Percentiles rank a stretch among this genome's conserved stretches.
These are phyloP conservation scores for Asterochloris sp. DNA, from an alignment of 139 green algal genomes.

Conservation along the genomic window DNA sequence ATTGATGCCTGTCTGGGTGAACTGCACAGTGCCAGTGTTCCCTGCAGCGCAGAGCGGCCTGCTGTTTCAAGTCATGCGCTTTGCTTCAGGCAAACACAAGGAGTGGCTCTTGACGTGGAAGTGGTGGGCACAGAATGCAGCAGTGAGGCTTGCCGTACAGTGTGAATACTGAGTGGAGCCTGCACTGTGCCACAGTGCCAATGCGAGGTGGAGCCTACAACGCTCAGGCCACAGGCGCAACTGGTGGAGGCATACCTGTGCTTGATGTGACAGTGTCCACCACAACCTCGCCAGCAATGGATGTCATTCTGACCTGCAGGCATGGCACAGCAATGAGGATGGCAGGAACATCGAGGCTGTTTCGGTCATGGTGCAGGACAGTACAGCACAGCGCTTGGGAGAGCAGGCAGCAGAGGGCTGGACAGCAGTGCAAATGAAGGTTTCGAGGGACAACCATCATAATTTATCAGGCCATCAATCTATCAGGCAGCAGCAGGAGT, in stretches of 20 bases:
- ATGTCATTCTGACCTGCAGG: constrained; percentile 6
- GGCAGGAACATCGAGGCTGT: no score
- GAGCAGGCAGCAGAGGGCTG: no score
- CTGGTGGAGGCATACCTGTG: not conserved
- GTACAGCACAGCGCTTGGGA: no score
- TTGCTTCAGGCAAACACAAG: not conserved
- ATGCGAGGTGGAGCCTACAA: not conserved
- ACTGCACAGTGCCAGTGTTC: constrained; percentile 2
- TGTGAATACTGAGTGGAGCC: not conserved
- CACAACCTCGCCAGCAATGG: constrained; percentile 3
- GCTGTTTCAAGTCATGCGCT: not conserved
- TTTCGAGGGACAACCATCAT: no score
- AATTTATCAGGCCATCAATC: no score
- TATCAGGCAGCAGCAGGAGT: no score
- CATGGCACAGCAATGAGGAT: no score
- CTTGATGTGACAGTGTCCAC: not conserved
- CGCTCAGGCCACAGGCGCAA: not conserved
- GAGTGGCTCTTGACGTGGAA: not conserved
- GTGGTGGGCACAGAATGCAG: not conserved
- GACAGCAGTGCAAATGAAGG: no score
- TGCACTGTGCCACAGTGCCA: not conserved
- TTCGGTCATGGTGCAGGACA: no score
- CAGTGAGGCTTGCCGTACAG: not conserved
- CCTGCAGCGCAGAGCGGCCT: not conserved
- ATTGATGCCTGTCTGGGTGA: constrained; percentile 13